Evolutionary conservation across 768 basidiomycete genomes (phyloP).

Genomic region (Hericium erinaceus): DNA sequence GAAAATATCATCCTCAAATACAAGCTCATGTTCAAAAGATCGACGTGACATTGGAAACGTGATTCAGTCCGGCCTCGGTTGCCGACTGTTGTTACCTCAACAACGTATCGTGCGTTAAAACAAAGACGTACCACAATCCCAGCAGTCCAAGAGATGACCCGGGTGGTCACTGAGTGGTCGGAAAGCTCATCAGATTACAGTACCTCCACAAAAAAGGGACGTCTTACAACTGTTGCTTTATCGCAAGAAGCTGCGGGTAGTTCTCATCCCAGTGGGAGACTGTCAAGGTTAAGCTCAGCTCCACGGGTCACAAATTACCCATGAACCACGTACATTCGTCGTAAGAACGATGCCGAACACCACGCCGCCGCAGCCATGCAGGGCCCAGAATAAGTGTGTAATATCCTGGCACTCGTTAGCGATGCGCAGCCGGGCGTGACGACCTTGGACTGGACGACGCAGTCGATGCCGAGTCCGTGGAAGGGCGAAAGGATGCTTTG

Average conservation of each 20-base stretch:
- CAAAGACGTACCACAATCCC: constrained; percentile 24
- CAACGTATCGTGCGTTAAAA: background rate
- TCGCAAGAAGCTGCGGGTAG: constrained; percentile 19
- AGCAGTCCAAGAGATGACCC: constrained; percentile 21
- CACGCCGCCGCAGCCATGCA: constrained; percentile 36
- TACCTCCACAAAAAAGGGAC: background rate
- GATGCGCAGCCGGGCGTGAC: constrained; percentile 21
- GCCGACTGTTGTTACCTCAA: constrained; percentile 16
- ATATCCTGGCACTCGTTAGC: constrained; percentile 19
- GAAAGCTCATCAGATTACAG: background rate
- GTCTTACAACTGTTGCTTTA: constrained; percentile 28
- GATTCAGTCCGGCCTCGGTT: constrained; percentile 20
- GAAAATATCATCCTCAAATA: too few species aligned
- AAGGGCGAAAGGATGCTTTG: constrained; percentile 21
- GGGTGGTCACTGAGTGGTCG: constrained; percentile 21
- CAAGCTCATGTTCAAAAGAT: background rate
- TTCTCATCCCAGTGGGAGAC: constrained; percentile 28
- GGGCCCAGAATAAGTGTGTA: constrained; percentile 21
- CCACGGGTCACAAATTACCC: background rate
- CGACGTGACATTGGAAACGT: constrained; percentile 15
- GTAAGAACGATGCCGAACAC: too few species aligned
- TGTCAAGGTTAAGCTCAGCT: too few species aligned
- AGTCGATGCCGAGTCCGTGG: constrained; percentile 21
- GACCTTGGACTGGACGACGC: constrained; percentile 21
- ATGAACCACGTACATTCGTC: constrained; percentile 8